A percentile compares a stretch with the other conserved stretches of the same genome.
phyloP scores from a whole-genome alignment of 192 early-diverging fungal genomes.

The Backusella sp. region DNA sequence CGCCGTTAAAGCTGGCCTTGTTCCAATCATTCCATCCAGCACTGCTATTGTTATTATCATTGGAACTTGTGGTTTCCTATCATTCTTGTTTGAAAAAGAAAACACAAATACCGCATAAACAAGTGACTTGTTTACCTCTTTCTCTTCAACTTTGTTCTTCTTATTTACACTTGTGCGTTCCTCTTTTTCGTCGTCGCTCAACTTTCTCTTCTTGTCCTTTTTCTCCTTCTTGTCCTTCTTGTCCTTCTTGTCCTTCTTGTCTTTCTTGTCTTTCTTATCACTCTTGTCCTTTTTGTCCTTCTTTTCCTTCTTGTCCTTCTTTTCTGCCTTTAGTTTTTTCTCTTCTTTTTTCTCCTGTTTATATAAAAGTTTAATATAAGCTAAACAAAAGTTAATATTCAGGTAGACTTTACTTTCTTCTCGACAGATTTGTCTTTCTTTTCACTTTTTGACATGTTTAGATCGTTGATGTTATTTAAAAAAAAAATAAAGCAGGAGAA shows the following conservation, averaged over 20 bases:
- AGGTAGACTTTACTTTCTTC: not conserved
- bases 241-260: conserved; percentile 32
- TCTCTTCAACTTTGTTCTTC: conserved; percentile 22
- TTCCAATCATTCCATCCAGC: conserved; percentile 65
- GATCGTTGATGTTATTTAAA: not conserved
- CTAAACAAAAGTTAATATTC: not conserved
- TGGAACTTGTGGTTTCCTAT: not conserved
- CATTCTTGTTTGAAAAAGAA: conserved; percentile 11
- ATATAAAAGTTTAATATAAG: not conserved
- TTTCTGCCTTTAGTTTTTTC: not conserved
- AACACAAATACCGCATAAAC: not conserved
- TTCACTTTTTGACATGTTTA: conserved; percentile 27
- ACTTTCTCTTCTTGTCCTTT: conserved; percentile 22
- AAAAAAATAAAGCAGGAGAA: not conserved
- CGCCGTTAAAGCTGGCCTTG: conserved; percentile 54
- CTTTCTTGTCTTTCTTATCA: conserved; percentile 11
- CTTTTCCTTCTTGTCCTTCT: conserved; percentile 17
- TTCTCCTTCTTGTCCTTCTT: conserved; percentile 40
- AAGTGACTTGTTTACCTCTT: conserved; percentile 24
- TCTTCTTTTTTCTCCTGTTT: conserved; percentile 28
- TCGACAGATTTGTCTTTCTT: not conserved
- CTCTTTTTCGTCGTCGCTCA: not conserved
- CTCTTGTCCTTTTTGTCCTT: conserved; percentile 26
- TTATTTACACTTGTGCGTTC: conserved; percentile 1
- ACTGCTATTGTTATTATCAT: not conserved